Conservation (phyloP, 805 yeast genomes). For the Wickerhamomyces kurtzmanii region DNA sequence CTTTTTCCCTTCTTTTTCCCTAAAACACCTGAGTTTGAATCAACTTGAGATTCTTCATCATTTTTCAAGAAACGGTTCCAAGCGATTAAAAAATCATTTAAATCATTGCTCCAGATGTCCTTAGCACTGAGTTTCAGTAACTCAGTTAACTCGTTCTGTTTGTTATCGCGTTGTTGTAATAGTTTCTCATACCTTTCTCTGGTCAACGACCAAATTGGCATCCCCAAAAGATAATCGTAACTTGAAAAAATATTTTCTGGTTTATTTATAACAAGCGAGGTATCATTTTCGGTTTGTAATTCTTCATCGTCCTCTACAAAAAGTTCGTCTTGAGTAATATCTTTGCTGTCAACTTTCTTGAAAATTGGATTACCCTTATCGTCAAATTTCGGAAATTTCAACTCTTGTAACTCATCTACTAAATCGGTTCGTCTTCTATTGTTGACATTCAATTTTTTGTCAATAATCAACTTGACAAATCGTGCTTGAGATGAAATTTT, state of each 20-base stretch:
- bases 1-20: constrained; percentile 28
- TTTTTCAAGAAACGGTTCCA: constrained; percentile 62
- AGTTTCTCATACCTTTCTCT: constrained; percentile 79
- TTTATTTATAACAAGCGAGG: constrained; percentile 25
- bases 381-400: constrained; percentile 70
- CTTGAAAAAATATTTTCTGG: constrained; percentile 46
- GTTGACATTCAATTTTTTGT: constrained; percentile 54
- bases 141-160: constrained; percentile 58
- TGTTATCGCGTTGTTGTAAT: constrained; percentile 60
- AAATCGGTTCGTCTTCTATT: constrained; percentile 65
- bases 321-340: constrained; percentile 25
- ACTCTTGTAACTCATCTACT: constrained; percentile 48
- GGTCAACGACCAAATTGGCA: constrained; percentile 92
- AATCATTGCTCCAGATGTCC: constrained; percentile 81
- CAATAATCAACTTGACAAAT: constrained; percentile 85
- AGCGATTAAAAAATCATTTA: constrained; percentile 57
- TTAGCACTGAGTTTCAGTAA: constrained; percentile 66
- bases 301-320: constrained; percentile 27
- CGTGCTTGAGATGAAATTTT: constrained; percentile 78
- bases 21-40: constrained; percentile 35
- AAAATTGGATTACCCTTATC: constrained; percentile 57
- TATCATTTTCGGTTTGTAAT: constrained; percentile 28
- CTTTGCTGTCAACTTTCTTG: constrained; percentile 23
- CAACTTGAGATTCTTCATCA: constrained; percentile 52
- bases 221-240: constrained; percentile 82